These are phyloP conservation scores for Cytospora mali DNA, from an alignment of 2,329 filamentous ascomycete species.

Conservation along the genomic window DNA sequence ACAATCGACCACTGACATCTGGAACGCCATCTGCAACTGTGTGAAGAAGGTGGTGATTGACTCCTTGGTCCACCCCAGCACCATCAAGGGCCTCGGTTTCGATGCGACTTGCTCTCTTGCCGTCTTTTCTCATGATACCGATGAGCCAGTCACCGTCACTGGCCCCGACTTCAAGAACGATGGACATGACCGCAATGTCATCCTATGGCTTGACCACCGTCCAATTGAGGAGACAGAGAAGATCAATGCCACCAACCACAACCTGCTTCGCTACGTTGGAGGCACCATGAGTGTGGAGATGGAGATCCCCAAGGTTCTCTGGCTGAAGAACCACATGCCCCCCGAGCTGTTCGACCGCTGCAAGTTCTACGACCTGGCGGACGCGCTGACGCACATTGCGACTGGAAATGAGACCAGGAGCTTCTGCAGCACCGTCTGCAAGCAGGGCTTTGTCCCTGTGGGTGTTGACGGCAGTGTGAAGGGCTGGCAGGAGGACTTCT, in stretches of 20 bases:
- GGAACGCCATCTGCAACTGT: slow-evolving; percentile 89
- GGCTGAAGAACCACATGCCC: slow-evolving; percentile 99
- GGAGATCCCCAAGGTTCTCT: slow-evolving; percentile 98
- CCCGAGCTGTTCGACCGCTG: slow-evolving; percentile 85
- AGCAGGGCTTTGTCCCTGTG: slow-evolving; percentile 96
- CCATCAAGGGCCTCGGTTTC: slow-evolving; percentile 90
- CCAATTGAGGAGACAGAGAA: slow-evolving; percentile 87
- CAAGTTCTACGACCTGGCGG: slow-evolving; percentile 95
- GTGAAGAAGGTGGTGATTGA: slow-evolving; percentile 82
- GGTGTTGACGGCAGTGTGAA: slow-evolving; percentile 96
- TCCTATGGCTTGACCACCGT: slow-evolving; percentile 96
- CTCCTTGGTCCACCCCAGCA: slow-evolving; percentile 73
- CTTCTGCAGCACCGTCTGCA: slow-evolving; percentile 95
- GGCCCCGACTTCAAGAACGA: slow-evolving; percentile 81
- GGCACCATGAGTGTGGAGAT: slow-evolving; percentile 99
- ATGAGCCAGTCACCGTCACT: slow-evolving; percentile 89
- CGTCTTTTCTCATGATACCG: slow-evolving; percentile 85
- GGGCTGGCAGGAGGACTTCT: slow-evolving; percentile 97
- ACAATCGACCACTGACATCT: slow-evolving; percentile 98
- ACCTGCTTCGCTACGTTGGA: slow-evolving; percentile 91
- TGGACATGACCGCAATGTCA: slow-evolving; percentile 87
- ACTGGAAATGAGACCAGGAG: slow-evolving; percentile 90
- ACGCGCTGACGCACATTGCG: slow-evolving; percentile 91
- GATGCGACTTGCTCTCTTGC: slow-evolving; percentile 98
- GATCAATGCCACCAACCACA: slow-evolving; percentile 92